phyloP scores from a whole-genome alignment of 192 early-diverging fungal species.

The Entomortierella parvispora region DNA sequence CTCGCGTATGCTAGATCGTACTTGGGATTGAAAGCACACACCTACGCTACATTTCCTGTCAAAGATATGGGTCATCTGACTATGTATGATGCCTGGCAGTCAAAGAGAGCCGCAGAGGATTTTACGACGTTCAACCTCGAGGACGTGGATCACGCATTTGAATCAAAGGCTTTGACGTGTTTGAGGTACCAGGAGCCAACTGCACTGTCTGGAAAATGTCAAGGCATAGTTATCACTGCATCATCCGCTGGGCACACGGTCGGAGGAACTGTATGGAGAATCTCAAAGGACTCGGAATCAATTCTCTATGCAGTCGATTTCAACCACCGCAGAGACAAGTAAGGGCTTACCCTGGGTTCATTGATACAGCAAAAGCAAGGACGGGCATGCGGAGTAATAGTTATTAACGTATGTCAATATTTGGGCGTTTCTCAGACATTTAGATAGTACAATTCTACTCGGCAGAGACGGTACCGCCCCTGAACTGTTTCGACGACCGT shows the following conservation, averaged over 20 bases:
- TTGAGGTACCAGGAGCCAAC: conserved; percentile 91
- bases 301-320: conserved; percentile 97
- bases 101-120: conserved; percentile 72
- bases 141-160: conserved; percentile 89
- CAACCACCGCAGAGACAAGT: conserved; percentile 93
- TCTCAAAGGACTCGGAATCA: conserved; percentile 92
- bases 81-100: conserved; percentile 83
- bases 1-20: conserved; percentile 80
- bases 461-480: conserved; percentile 69
- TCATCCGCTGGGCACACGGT: conserved; percentile 93
- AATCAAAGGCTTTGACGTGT: conserved; percentile 66
- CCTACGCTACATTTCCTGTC: conserved; percentile 92
- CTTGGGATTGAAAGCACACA: conserved; percentile 86
- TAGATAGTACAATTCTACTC: conserved; percentile 75
- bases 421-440: no score
- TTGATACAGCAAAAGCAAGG: no score
- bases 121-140: conserved; percentile 80
- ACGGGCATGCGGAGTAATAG: no score
- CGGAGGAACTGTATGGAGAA: conserved; percentile 97
- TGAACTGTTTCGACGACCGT: conserved; percentile 78
- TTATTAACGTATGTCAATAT: no score
- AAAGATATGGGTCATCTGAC: conserved; percentile 90
- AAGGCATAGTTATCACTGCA: conserved; percentile 90
- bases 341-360: no score
- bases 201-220: conserved; percentile 76